phyloP scores from a whole-genome alignment of 2,329 filamentous ascomycete species.

The Teratosphaeria destructans region DNA sequence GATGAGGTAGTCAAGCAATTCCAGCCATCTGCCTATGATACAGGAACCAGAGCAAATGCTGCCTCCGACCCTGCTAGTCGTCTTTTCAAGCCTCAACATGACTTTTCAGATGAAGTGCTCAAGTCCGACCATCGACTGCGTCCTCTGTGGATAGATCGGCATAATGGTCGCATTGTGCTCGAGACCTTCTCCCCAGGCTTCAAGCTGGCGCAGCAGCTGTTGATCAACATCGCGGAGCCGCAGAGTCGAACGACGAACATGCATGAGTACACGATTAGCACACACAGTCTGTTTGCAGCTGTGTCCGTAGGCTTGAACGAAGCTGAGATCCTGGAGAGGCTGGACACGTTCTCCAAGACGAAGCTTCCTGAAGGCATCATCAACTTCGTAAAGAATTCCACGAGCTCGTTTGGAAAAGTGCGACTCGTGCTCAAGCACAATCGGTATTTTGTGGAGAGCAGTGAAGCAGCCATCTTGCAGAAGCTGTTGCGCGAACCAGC shows the following conservation, averaged over 20 bases:
- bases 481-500: conserved; percentile 73
- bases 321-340: conserved; percentile 77
- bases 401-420: conserved; percentile 87
- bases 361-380: conserved; percentile 71
- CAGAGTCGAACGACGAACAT: conserved; percentile 80
- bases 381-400: conserved; percentile 70
- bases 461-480: conserved; percentile 77
- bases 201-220: conserved; percentile 79
- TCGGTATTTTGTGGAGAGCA: conserved; percentile 86
- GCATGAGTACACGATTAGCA: conserved; percentile 86
- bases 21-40: conserved; percentile 41
- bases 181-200: conserved; percentile 90
- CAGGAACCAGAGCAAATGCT: conserved; percentile 26
- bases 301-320: conserved; percentile 88
- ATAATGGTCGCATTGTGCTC: conserved; percentile 76
- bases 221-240: conserved; percentile 92
- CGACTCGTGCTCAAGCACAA: conserved; percentile 92
- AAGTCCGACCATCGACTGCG: conserved; percentile 85
- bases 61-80: conserved; percentile 45
- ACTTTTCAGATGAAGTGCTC: conserved; percentile 72
- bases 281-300: conserved; percentile 88
- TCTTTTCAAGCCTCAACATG: conserved; percentile 48
- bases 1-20: conserved; percentile 44
- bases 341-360: conserved; percentile 83
- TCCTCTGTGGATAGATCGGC: conserved; percentile 86